These are phyloP conservation scores for Neurospora hispaniola DNA, from an alignment of 495 filamentous ascomycete genomes.

Conservation along the genomic window DNA sequence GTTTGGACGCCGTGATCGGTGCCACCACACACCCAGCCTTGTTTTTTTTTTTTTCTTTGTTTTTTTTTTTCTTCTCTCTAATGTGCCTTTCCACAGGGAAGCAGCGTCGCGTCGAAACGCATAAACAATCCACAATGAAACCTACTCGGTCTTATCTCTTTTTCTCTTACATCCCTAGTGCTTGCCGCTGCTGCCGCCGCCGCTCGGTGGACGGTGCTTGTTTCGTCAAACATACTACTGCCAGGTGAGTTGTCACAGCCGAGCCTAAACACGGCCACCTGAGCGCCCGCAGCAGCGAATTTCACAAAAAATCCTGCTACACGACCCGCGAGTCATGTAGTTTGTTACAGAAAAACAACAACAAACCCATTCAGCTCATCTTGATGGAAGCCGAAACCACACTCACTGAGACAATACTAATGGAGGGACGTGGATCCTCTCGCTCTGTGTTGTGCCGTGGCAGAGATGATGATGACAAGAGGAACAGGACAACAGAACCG, in stretches of 20 bases:
- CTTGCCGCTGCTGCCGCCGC: background rate
- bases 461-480: background rate
- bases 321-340: background rate
- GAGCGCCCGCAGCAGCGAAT: background rate
- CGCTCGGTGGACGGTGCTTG: background rate
- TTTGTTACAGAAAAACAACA: background rate
- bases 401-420: background rate
- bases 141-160: background rate
- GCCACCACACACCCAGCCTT: background rate
- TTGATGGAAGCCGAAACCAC: background rate
- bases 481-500: conserved; percentile 1
- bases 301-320: background rate
- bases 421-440: background rate
- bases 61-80: background rate
- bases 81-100: background rate
- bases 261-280: background rate
- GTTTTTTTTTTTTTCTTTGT: background rate
- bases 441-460: background rate
- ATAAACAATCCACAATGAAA: background rate
- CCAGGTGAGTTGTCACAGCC: background rate
- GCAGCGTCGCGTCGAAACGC: background rate
- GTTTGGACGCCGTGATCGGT: background rate
- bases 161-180: background rate
- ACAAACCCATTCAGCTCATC: background rate
- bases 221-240: conserved; percentile 1